Evolutionary conservation across 2,329 filamentous ascomycete species (phyloP).

Genomic region (Penicillium sp.): DNA sequence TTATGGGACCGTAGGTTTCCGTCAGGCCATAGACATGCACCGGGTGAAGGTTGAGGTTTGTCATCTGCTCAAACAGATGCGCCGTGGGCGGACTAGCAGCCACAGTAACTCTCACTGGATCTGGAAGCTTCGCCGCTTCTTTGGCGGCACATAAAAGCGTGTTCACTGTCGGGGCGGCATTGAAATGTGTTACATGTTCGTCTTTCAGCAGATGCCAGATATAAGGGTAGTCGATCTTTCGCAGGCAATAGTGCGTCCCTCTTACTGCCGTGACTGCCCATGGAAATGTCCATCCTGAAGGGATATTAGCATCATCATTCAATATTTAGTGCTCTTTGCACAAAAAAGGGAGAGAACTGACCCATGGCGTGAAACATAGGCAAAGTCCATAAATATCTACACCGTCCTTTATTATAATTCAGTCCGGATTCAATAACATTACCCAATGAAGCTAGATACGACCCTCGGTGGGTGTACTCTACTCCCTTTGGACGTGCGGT

Average conservation of each 20-base stretch:
- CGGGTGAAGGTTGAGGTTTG: constrained; percentile 75
- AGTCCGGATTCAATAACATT: constrained; percentile 88
- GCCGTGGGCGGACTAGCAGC: constrained; percentile 87
- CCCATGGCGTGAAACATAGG: constrained; percentile 75
- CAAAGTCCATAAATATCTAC: constrained; percentile 85
- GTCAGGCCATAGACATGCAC: constrained; percentile 88
- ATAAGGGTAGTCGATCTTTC: constrained; percentile 90
- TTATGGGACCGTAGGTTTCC: constrained; percentile 93
- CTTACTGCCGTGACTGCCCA: constrained; percentile 91
- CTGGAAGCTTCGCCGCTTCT: constrained; percentile 66
- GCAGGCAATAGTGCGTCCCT: constrained; percentile 90
- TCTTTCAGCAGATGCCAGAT: constrained; percentile 88
- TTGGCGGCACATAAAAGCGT: constrained; percentile 80
- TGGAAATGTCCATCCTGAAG: constrained; percentile 71
- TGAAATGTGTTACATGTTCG: constrained; percentile 89
- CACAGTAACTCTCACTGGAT: constrained; percentile 80
- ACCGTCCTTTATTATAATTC: constrained; percentile 65
- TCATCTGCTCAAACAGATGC: constrained; percentile 92
- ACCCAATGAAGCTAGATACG: constrained; percentile 76
- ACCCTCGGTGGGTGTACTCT: constrained; percentile 82
- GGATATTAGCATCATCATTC: not conserved
- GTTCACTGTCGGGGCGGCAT: constrained; percentile 93
- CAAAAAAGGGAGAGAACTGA: constrained; percentile 45
- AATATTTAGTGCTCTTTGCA: not conserved
- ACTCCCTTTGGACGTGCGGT: constrained; percentile 91